Evolutionary conservation across 2,329 filamentous ascomycete species (phyloP), one percentile per base, ranked within the genome.

Genomic region (Penicillium nordicum): DNA sequence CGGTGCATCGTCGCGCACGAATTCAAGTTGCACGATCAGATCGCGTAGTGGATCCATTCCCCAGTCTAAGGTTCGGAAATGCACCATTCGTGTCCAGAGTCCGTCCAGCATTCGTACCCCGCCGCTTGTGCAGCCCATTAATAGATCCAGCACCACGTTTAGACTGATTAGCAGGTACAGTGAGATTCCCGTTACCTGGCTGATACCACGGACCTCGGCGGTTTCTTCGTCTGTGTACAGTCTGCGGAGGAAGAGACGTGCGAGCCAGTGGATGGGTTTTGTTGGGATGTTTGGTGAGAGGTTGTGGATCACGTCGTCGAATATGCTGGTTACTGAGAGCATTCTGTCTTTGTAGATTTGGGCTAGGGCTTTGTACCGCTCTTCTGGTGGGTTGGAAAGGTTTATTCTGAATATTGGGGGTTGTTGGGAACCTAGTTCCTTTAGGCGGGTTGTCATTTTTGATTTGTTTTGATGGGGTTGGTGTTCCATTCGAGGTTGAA

Each of bases 41-140:
- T 76, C 66, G 3, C 82, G 72, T 10, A 84, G 65, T 12, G 69
- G 64, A 49, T 82, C 77, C 82, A 84, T 84, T 0, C 71, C 75
- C 81, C 81, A 83, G 57, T 84, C 82, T 16, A 84, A 63, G 2
- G 75, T 78, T 2, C 76, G 67, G 57, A 78, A 78, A 65, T 72
- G 69, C 11, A 75, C 57, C 69, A 75, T 73, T 55, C 58, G 69
- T 11, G 45, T 37, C 41, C 59, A 49, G 0, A 50, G 57, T 18
- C 53, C 51, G 7, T 53, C 55, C 14, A 63, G 55, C 5, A 58
- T 57, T 38, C 66, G 65, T 2, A 70, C 72, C 16, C 77, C 82
- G 23, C 83, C 82, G 58, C 83, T 86, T 1, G 85, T 88, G 66
- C 86, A 88, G 2, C 85, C 86, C 71, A 88, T 80, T 36, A 88